phyloP scores from a whole-genome alignment of 306 rosid species.

The Castanospermum australe region DNA sequence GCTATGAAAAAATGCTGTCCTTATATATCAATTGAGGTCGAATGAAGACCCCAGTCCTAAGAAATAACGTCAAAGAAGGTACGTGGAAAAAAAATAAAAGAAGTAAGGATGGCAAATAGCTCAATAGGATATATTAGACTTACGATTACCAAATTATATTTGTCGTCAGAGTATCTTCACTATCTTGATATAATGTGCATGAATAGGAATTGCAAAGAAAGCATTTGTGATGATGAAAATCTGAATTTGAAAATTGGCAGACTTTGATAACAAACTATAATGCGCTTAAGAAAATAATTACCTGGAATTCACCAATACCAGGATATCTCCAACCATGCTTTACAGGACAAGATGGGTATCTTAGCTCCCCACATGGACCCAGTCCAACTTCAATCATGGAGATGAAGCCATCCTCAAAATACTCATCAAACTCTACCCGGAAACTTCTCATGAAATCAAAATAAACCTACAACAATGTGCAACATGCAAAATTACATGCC shows the following conservation, averaged over 20 bases:
- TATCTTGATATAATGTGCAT: not conserved
- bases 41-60: not conserved
- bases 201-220: not conserved
- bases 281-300: conserved; percentile 29
- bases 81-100: not conserved
- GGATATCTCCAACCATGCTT: conserved; percentile 99
- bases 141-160: not conserved
- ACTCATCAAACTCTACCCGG: conserved; percentile 85
- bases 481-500: conserved; percentile 10
- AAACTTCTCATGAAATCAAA: conserved; percentile 99
- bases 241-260: conserved; percentile 10
- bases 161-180: not conserved
- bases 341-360: conserved; percentile 90
- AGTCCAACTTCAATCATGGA: conserved; percentile 90
- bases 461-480: conserved; percentile 63
- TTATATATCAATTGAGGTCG: not conserved
- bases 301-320: conserved; percentile 99
- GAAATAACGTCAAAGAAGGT: not conserved
- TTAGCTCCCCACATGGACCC: conserved; percentile 96
- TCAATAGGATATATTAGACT: not conserved
- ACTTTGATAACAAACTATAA: not conserved
- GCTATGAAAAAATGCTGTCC: conserved; percentile 5
- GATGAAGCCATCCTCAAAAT: conserved; percentile 73
- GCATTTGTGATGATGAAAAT: conserved; percentile 8
- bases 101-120: too few species aligned